Evolutionary conservation across 345 rosid genomes (phyloP).

Genomic region (Sapria himalayana): DNA sequence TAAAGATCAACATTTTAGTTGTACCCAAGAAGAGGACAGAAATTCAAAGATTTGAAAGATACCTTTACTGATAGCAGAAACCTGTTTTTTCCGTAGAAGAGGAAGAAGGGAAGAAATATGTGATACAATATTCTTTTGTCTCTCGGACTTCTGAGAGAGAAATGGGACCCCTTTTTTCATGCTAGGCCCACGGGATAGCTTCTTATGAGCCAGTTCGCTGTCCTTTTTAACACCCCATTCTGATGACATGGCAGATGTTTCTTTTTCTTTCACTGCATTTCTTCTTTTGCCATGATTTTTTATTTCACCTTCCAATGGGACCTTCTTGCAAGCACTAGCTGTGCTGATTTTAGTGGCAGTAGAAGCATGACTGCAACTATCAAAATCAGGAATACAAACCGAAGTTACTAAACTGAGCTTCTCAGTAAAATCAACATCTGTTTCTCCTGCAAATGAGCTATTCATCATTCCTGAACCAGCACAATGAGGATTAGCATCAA

Average conservation of each 20-base stretch:
- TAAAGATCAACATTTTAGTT: background rate
- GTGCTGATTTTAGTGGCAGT: constrained; percentile 29
- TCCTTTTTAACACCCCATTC: constrained; percentile 18
- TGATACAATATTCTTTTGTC: constrained; percentile 54
- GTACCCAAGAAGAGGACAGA: background rate
- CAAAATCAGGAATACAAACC: constrained; percentile 24
- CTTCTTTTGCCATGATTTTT: constrained; percentile 25
- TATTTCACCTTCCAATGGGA: constrained; percentile 20
- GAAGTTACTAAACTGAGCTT: constrained; percentile 20
- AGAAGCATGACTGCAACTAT: constrained; percentile 53
- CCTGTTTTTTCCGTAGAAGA: constrained; percentile 62
- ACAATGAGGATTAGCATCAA: constrained; percentile 20
- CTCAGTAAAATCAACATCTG: constrained; percentile 27
- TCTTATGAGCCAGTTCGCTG: constrained; percentile 21
- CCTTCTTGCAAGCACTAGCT: constrained; percentile 21
- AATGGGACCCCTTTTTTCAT: constrained; percentile 19
- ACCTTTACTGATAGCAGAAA: constrained; percentile 44
- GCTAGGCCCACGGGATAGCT: constrained; percentile 32
- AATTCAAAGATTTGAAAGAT: constrained; percentile 4
- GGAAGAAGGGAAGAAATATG: constrained; percentile 64
- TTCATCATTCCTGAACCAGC: constrained; percentile 10
- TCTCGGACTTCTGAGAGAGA: constrained; percentile 25
- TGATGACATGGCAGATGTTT: constrained; percentile 14
- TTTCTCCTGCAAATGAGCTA: too few relatives aligned
- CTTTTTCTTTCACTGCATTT: constrained; percentile 20